Evolutionary conservation across 2,329 filamentous ascomycete species (phyloP).

Genomic region (Exophiala sideris): DNA sequence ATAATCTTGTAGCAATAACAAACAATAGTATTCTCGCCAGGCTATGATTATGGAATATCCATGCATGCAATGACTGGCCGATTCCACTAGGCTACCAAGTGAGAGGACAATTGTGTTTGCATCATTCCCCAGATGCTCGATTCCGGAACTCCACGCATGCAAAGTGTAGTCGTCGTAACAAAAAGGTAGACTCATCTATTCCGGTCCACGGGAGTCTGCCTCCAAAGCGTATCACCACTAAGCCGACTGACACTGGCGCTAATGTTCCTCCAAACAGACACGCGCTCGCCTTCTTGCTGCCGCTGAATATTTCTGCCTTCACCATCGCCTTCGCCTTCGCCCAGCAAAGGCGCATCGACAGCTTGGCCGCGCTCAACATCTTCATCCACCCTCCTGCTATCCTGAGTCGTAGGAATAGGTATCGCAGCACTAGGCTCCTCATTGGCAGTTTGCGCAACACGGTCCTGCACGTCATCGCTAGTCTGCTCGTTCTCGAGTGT

Average conservation of each 20-base stretch:
- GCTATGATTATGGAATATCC: too few relatives aligned
- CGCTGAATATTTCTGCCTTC: constrained; percentile 21
- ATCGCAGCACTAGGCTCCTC: constrained; percentile 51
- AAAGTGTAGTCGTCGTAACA: not conserved
- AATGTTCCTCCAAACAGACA: constrained; percentile 43
- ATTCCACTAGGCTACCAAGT: not conserved
- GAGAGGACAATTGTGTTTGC: not conserved
- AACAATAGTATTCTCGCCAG: too few relatives aligned
- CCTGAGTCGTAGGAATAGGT: constrained; percentile 38
- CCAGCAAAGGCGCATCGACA: constrained; percentile 35
- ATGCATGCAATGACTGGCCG: too few relatives aligned
- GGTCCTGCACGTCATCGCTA: constrained; percentile 44
- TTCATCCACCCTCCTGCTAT: constrained; percentile 36
- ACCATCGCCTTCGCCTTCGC: constrained; percentile 24
- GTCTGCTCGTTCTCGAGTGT: constrained; percentile 38
- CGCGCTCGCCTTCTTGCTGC: constrained; percentile 30
- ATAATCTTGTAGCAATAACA: too few relatives aligned
- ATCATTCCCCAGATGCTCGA: not conserved
- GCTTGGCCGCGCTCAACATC: constrained; percentile 44
- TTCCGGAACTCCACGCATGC: not conserved
- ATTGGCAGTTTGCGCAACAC: constrained; percentile 44
- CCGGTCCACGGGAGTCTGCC: constrained; percentile 27
- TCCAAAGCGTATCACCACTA: constrained; percentile 42
- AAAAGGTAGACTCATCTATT: constrained; percentile 17
- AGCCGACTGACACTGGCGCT: constrained; percentile 44